phyloP scores from a whole-genome alignment of 2,329 filamentous ascomycete genomes.

The Fusarium sp. region DNA sequence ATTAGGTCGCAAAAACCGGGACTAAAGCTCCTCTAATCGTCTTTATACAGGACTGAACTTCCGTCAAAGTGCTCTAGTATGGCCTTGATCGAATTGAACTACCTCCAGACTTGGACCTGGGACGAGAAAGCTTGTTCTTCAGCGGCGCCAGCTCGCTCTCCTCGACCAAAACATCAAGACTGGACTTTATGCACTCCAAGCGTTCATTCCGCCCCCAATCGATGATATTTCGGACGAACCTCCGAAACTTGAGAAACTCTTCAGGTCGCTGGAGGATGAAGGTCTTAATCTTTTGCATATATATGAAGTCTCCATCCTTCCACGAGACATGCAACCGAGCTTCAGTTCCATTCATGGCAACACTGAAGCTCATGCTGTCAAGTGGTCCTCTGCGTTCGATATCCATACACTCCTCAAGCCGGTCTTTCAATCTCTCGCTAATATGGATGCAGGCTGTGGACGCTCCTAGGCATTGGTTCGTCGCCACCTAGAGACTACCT shows the following conservation, averaged over 20 bases:
- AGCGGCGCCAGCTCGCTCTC: not conserved
- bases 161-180: slow-evolving; percentile 7
- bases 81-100: not conserved
- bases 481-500: slow-evolving; percentile 40
- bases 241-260: slow-evolving; percentile 45
- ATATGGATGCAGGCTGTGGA: slow-evolving; percentile 47
- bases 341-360: slow-evolving; percentile 46
- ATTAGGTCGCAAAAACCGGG: too few species aligned
- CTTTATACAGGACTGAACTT: too few species aligned
- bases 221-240: slow-evolving; percentile 48
- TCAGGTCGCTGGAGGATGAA: slow-evolving; percentile 45
- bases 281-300: slow-evolving; percentile 20
- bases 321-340: slow-evolving; percentile 48
- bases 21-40: not conserved
- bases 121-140: not conserved
- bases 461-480: slow-evolving; percentile 49
- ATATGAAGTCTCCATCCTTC: slow-evolving; percentile 28
- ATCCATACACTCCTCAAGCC: not conserved
- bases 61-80: not conserved
- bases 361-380: slow-evolving; percentile 30
- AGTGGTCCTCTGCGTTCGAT: slow-evolving; percentile 28
- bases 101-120: not conserved
- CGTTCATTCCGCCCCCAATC: slow-evolving; percentile 46
- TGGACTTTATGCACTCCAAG: slow-evolving; percentile 39
- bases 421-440: not conserved